These are phyloP conservation scores for Cyberlindnera lachancei DNA, from an alignment of 805 yeast species.

Conservation along the genomic window DNA sequence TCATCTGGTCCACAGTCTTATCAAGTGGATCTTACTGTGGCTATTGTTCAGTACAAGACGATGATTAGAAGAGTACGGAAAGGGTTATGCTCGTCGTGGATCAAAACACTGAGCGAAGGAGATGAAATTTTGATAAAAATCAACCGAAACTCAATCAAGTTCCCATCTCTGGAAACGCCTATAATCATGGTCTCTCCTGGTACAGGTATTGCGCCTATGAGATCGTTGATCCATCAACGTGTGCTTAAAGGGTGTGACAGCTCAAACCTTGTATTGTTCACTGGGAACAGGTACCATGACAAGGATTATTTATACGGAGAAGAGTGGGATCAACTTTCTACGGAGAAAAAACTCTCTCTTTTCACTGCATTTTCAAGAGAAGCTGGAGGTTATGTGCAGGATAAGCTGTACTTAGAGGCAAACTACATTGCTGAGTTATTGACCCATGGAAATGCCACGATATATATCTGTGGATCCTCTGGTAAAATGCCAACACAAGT, in stretches of 20 bases:
- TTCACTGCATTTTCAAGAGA: conserved; percentile 46
- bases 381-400: conserved; percentile 69
- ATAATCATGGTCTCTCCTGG: conserved; percentile 83
- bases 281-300: conserved; percentile 61
- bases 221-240: conserved; percentile 43
- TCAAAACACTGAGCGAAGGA: conserved; percentile 41
- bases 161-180: conserved; percentile 32
- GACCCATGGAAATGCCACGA: conserved; percentile 44
- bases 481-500: conserved; percentile 93
- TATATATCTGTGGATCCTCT: conserved; percentile 87
- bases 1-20: conserved; percentile 49
- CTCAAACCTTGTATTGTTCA: conserved; percentile 46
- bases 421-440: conserved; percentile 44
- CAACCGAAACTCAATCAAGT: conserved; percentile 36
- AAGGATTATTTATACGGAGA: conserved; percentile 65
- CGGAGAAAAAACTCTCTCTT: conserved; percentile 30
- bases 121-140: conserved; percentile 47
- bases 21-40: conserved; percentile 62
- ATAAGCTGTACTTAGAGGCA: conserved; percentile 47
- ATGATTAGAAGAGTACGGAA: conserved; percentile 64
- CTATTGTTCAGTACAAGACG: conserved; percentile 82
- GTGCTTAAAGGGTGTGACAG: conserved; percentile 25
- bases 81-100: conserved; percentile 80
- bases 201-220: conserved; percentile 94
- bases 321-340: conserved; percentile 37